These are phyloP conservation scores for Kwoniella sp. DNA, from an alignment of 768 basidiomycete genomes.

Conservation along the genomic window DNA sequence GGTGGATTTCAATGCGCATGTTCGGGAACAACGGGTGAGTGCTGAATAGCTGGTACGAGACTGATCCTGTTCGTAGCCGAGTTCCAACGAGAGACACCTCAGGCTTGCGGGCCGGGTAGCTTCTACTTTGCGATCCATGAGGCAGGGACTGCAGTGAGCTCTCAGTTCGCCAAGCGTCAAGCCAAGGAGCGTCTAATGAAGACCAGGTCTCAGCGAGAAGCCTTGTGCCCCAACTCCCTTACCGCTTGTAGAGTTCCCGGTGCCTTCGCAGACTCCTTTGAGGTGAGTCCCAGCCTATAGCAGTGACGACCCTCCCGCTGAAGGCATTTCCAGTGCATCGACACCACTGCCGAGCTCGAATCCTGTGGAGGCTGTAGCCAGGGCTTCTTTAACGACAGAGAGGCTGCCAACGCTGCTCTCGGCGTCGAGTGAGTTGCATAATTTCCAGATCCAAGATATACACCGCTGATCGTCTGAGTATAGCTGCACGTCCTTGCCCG, in stretches of 20 bases:
- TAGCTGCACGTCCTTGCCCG: conserved; percentile 23
- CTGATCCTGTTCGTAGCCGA: too few species aligned
- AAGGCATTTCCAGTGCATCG: conserved; percentile 12
- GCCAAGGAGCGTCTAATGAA: conserved; percentile 7
- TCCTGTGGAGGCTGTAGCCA: conserved; percentile 11
- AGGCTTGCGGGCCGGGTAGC: background rate
- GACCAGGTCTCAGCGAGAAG: background rate
- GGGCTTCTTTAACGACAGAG: conserved; percentile 3
- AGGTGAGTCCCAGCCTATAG: conserved; percentile 4
- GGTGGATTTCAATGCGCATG: background rate
- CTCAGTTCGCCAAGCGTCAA: conserved; percentile 13
- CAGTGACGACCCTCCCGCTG: background rate
- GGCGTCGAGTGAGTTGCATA: conserved; percentile 11
- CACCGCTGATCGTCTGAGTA: too few species aligned
- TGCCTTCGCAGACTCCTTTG: conserved; percentile 8
- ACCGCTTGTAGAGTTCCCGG: conserved; percentile 8
- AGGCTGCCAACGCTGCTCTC: background rate
- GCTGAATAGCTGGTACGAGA: too few species aligned
- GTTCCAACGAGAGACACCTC: background rate
- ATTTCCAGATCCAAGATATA: too few species aligned
- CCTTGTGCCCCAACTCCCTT: conserved; percentile 1
- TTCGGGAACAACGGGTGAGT: background rate
- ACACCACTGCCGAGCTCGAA: conserved; percentile 10
- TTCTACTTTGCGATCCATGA: background rate
- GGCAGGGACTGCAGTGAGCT: background rate